phyloP scores from a whole-genome alignment of 2,329 filamentous ascomycete species.

The Colletotrichum sublineola region DNA sequence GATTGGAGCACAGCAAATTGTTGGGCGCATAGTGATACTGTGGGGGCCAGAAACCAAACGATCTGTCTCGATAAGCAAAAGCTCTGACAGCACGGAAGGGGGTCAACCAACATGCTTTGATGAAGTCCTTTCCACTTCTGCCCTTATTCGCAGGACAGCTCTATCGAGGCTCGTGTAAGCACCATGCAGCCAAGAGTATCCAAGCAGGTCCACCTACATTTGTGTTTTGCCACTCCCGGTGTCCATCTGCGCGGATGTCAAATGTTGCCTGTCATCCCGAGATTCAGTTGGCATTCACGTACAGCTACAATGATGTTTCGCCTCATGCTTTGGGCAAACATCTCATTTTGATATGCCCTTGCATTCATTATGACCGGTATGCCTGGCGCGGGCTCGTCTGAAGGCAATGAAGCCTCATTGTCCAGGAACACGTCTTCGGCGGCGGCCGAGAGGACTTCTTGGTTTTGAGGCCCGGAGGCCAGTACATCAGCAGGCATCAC shows the following conservation, averaged over 20 bases:
- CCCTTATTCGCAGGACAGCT: conserved; percentile 75
- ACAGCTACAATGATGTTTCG: conserved; percentile 81
- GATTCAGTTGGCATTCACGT: conserved; percentile 45
- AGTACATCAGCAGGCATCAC: conserved; percentile 8
- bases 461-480: conserved; percentile 29
- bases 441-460: conserved; percentile 15
- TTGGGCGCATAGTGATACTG: conserved; percentile 75
- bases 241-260: conserved; percentile 71
- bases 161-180: conserved; percentile 55
- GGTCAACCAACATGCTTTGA: conserved; percentile 64
- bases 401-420: conserved; percentile 30
- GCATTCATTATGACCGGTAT: conserved; percentile 54
- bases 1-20: conserved; percentile 71
- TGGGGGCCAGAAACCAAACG: conserved; percentile 82
- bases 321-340: conserved; percentile 77
- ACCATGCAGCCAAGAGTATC: conserved; percentile 23
- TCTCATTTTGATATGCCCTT: conserved; percentile 80
- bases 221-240: conserved; percentile 85
- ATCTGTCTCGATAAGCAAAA: conserved; percentile 55
- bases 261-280: background rate
- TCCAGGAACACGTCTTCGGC: conserved; percentile 32
- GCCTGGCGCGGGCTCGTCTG: conserved; percentile 25
- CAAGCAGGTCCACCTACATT: conserved; percentile 65
- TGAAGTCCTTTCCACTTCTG: conserved; percentile 69
- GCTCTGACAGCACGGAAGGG: background rate